Conservation (phyloP, 2,329 filamentous ascomycete species). For the Fusarium transvaalense region DNA sequence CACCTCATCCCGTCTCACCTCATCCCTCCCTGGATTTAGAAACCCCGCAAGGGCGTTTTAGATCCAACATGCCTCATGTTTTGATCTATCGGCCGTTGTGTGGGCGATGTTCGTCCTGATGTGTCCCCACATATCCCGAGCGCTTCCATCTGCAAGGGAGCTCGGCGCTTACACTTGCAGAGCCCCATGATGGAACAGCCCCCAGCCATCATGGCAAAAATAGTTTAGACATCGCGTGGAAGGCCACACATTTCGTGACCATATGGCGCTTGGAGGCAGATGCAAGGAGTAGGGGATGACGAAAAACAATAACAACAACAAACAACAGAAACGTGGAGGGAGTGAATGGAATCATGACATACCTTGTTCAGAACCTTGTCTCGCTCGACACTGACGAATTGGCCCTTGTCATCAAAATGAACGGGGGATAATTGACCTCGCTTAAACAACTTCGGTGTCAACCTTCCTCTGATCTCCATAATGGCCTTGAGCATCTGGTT, state of each 20-base stretch:
- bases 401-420: slow-evolving; percentile 87
- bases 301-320: slow-evolving; percentile 23
- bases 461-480: slow-evolving; percentile 94
- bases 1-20: slow-evolving; percentile 24
- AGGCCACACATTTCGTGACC: slow-evolving; percentile 20
- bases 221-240: slow-evolving; percentile 36
- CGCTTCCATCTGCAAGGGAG: slow-evolving; percentile 45
- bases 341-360: slow-evolving; percentile 53
- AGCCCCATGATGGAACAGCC: slow-evolving; percentile 36
- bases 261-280: slow-evolving; percentile 33
- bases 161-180: slow-evolving; percentile 45
- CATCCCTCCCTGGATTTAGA: slow-evolving; percentile 19
- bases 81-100: slow-evolving; percentile 25
- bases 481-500: slow-evolving; percentile 98
- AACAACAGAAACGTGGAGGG: slow-evolving; percentile 36
- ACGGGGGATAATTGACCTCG: slow-evolving; percentile 79
- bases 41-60: slow-evolving; percentile 31
- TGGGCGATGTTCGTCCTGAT: slow-evolving; percentile 38
- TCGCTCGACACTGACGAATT: slow-evolving; percentile 86
- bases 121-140: slow-evolving; percentile 41
- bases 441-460: slow-evolving; percentile 89
- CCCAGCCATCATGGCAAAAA: slow-evolving; percentile 43
- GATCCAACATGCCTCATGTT: slow-evolving; percentile 36
- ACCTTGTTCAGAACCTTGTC: slow-evolving; percentile 90
- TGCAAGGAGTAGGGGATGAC: slow-evolving; percentile 36